Percentiles rank a stretch among this genome's conserved stretches.
Evolutionary conservation across 2,329 filamentous ascomycete species (phyloP).

Genomic region (Pseudogymnoascus sp.): DNA sequence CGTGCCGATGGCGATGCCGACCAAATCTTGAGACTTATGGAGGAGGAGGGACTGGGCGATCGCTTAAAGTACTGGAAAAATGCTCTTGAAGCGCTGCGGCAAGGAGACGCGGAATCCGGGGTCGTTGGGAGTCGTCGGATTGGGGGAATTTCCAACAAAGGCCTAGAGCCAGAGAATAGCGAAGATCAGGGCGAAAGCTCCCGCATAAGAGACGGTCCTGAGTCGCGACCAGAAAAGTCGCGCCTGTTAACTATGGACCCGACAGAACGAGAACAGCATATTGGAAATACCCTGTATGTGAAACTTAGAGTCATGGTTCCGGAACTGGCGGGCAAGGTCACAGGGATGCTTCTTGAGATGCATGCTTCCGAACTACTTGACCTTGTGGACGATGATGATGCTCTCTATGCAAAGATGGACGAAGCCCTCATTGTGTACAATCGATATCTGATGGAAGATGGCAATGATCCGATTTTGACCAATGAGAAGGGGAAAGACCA

Average conservation of each 20-base stretch:
- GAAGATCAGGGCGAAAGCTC: background rate
- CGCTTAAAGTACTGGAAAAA: conserved; percentile 52
- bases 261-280: background rate
- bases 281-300: background rate
- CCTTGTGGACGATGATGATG: background rate
- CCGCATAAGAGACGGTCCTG: background rate
- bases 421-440: background rate
- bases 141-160: background rate
- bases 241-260: background rate
- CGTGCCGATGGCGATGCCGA: conserved; percentile 52
- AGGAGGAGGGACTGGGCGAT: conserved; percentile 50
- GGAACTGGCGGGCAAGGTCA: background rate
- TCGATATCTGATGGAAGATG: background rate
- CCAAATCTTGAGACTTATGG: conserved; percentile 52
- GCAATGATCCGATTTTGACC: background rate
- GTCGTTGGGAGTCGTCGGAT: background rate
- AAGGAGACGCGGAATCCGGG: background rate
- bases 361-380: background rate
- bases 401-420: background rate
- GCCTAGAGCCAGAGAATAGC: background rate
- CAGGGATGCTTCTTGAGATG: background rate
- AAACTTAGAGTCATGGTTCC: background rate
- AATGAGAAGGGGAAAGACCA: conserved; percentile 1
- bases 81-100: conserved; percentile 34
- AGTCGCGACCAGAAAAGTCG: background rate